Evolutionary conservation across 2,329 filamentous ascomycete species (phyloP).

Genomic region (Hypoxylon sp.): DNA sequence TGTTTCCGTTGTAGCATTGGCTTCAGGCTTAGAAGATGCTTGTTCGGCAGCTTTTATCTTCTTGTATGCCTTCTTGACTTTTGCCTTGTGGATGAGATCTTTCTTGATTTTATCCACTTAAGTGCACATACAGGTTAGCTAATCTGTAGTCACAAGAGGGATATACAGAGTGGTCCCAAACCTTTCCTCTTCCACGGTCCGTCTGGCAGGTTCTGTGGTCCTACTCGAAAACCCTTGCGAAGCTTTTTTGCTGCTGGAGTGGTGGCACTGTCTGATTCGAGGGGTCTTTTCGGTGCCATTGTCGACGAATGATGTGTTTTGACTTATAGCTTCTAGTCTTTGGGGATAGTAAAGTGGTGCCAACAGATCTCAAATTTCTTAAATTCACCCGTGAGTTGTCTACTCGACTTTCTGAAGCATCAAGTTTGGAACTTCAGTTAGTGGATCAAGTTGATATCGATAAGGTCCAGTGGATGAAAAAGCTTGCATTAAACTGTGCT

Average conservation of each 20-base stretch:
- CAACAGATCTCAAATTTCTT: neutral
- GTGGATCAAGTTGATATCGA: slow-evolving; percentile 7
- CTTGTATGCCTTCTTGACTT: slow-evolving; percentile 91
- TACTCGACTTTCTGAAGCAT: too few relatives aligned
- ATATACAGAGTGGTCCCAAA: slow-evolving; percentile 44
- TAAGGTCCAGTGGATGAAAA: slow-evolving; percentile 1
- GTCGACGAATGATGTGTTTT: neutral
- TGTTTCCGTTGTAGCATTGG: slow-evolving; percentile 32
- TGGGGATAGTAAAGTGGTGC: neutral
- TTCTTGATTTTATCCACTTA: slow-evolving; percentile 90
- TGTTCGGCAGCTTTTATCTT: slow-evolving; percentile 78
- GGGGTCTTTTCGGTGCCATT: slow-evolving; percentile 73
- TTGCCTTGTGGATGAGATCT: slow-evolving; percentile 89
- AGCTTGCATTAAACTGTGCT: slow-evolving; percentile 1
- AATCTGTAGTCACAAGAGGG: neutral
- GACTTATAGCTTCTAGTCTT: neutral
- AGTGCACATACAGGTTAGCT: slow-evolving; percentile 25
- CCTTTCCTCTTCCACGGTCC: slow-evolving; percentile 87
- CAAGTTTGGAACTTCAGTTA: neutral
- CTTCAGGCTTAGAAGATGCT: slow-evolving; percentile 37
- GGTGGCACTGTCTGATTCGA: slow-evolving; percentile 57
- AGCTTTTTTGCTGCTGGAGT: slow-evolving; percentile 63
- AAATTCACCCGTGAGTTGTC: too few relatives aligned
- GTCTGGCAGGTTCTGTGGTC: slow-evolving; percentile 90
- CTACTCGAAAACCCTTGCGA: slow-evolving; percentile 83